Percentiles rank a stretch among this genome's conserved stretches.
phyloP scores from a whole-genome alignment of 345 rosid species.

The Gossypium raimondii region DNA sequence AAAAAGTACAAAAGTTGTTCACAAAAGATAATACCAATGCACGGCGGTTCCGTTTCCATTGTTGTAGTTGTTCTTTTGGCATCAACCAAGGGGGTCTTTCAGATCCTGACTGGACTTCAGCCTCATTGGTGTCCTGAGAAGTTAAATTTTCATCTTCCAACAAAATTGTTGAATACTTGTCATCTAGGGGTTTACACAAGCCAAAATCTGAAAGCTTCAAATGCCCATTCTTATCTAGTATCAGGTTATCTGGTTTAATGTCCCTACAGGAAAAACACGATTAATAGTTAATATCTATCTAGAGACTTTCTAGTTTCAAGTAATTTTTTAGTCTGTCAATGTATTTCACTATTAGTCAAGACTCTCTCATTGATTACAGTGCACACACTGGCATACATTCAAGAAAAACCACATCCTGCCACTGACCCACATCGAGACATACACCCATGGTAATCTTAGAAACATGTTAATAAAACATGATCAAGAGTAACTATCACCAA shows the following conservation, averaged over 20 bases:
- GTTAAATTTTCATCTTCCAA: conserved; percentile 67
- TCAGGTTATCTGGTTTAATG: conserved; percentile 94
- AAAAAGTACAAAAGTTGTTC: neutral
- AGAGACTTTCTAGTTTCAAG: conserved; percentile 7
- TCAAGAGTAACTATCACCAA: too few relatives aligned
- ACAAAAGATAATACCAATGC: conserved; percentile 12
- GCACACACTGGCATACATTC: neutral
- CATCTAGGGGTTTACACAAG: conserved; percentile 92
- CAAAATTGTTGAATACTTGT: conserved; percentile 73
- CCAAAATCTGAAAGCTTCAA: conserved; percentile 99
- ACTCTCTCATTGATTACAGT: neutral
- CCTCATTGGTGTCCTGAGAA: conserved; percentile 45
- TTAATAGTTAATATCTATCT: conserved; percentile 19
- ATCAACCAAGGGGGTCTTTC: conserved; percentile 43
- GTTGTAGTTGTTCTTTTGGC: conserved; percentile 11
- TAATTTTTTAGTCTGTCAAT: neutral
- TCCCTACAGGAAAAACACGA: conserved; percentile 56
- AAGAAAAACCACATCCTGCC: neutral
- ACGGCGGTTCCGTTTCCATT: conserved; percentile 7
- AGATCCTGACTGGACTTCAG: conserved; percentile 35
- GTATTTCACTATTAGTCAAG: neutral
- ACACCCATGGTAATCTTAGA: neutral
- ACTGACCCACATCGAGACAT: neutral
- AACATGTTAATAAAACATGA: neutral
- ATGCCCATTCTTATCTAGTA: conserved; percentile 90